Evolutionary conservation across 495 filamentous ascomycete species (phyloP), one percentile per base, ranked within the genome.

Genomic region (Cryomyces minteri): DNA sequence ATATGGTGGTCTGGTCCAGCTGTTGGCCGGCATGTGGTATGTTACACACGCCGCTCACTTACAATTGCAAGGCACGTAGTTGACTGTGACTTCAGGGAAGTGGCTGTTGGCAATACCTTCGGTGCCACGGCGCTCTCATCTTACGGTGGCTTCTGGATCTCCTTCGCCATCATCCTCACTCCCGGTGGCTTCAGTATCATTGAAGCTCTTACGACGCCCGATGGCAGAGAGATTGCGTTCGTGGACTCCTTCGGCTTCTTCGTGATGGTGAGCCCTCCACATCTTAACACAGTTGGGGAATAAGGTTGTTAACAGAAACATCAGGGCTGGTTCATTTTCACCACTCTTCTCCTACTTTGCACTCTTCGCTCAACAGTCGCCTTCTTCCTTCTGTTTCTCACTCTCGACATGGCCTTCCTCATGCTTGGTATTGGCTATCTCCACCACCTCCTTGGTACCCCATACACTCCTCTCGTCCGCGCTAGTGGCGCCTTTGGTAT

Each of bases 241-340:
- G 55, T 72, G 43, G 71, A 82, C 52, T 83, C 81, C 4, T 70
- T 95, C 45, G 86, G 84, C 45, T 74, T 93, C 57, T 95, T 82
- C 72, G 68, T 95, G 43, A 78, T 84, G 73, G 74, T 77, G 60
- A 59, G 69, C 60, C 9, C 25, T 38, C 25, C 25, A 6, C 39
- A 41, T 6, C 39, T n/a, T n/a, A n/a, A 41, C 7, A 41, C 25
- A 28, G 7, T 11, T 11, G 6, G 25, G 9, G 7, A 11, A 37
- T 37, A 12, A 37, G 7, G 12, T 12, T 37, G 9, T 7, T 29
- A 7, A 29, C 9, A 10, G 18, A 11, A 6, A 18, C 39, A n/a
- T 14, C 45, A 76, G 73, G 78, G 77, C 60, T 98, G 90, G 90
- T 95, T 94, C 71, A 90, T 98, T 71, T 98, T 98, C 77, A 98